Evolutionary conservation across 1,284 basidiomycete genomes (phyloP).

Genomic region (Sporisorium graminicola): DNA sequence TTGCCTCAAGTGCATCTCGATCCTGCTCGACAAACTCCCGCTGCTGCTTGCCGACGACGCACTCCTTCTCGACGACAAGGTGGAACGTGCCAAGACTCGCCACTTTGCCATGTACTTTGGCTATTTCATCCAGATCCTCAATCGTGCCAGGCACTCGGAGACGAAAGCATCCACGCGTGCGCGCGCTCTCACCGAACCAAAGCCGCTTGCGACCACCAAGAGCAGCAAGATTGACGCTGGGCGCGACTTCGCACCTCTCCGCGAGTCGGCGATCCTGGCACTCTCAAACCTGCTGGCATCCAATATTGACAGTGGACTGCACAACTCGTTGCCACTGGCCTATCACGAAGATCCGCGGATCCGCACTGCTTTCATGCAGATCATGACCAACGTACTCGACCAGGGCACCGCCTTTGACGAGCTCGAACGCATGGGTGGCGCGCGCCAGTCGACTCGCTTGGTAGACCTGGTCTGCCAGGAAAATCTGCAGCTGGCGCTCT

Average conservation of each 20-base stretch:
- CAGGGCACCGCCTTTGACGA: conserved; percentile 74
- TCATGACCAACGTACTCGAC: conserved; percentile 86
- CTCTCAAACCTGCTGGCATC: conserved; percentile 84
- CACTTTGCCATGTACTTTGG: conserved; percentile 64
- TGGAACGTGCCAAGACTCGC: conserved; percentile 65
- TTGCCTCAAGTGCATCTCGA: conserved; percentile 64
- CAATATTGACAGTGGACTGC: conserved; percentile 89
- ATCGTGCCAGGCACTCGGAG: conserved; percentile 55
- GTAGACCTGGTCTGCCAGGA: conserved; percentile 60
- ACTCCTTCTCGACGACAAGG: conserved; percentile 63
- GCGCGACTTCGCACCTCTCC: conserved; percentile 47
- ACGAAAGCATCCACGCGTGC: conserved; percentile 27
- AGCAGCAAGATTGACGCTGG: conserved; percentile 19
- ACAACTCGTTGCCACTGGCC: conserved; percentile 84
- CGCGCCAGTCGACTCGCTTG: conserved; percentile 54
- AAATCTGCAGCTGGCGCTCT: conserved; percentile 59
- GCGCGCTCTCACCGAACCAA: conserved; percentile 23
- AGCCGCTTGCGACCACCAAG: conserved; percentile 17
- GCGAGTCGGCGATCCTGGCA: conserved; percentile 71
- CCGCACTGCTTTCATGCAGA: conserved; percentile 84
- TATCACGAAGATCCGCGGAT: conserved; percentile 82
- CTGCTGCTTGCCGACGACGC: conserved; percentile 65
- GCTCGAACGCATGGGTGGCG: conserved; percentile 54
- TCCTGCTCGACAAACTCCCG: conserved; percentile 61
- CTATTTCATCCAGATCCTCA: conserved; percentile 67